These are phyloP conservation scores for Xylaria sp. DNA, from an alignment of 2,329 filamentous ascomycete genomes.

Conservation along the genomic window DNA sequence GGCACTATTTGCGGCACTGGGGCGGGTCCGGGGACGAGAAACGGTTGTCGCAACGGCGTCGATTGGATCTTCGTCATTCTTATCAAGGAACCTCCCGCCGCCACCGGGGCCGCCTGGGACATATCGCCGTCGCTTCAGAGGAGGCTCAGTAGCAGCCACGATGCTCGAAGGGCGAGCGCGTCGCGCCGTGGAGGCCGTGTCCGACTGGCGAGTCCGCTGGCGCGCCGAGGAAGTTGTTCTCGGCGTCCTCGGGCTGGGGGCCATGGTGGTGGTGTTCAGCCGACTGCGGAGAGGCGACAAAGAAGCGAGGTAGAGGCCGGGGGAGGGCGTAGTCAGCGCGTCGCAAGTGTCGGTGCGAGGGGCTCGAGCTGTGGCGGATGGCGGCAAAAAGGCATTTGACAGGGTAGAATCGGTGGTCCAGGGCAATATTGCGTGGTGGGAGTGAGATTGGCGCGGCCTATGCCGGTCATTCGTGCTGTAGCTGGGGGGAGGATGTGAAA, in stretches of 20 bases:
- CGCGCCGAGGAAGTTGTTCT: slow-evolving; percentile 43
- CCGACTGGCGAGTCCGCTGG: slow-evolving; percentile 45
- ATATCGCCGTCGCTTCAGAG: slow-evolving; percentile 79
- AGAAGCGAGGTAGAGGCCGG: slow-evolving; percentile 23
- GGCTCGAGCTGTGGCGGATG: slow-evolving; percentile 44
- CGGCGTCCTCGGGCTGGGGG: slow-evolving; percentile 50
- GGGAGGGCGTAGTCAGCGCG: slow-evolving; percentile 49
- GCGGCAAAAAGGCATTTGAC: slow-evolving; percentile 51
- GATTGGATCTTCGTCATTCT: slow-evolving; percentile 70
- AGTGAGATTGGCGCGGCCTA: slow-evolving; percentile 19
- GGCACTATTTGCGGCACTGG: slow-evolving; percentile 62
- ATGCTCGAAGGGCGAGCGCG: slow-evolving; percentile 52
- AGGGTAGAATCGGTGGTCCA: slow-evolving; percentile 21
- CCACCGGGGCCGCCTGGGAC: slow-evolving; percentile 88
- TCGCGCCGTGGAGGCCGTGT: slow-evolving; percentile 43
- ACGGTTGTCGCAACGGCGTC: slow-evolving; percentile 61
- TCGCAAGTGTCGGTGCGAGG: slow-evolving; percentile 50
- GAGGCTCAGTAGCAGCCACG: slow-evolving; percentile 65
- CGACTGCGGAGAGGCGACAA: slow-evolving; percentile 9
- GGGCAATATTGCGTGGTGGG: slow-evolving; percentile 10
- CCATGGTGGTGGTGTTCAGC: slow-evolving; percentile 43
- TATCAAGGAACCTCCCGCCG: slow-evolving; percentile 84
- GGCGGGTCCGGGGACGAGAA: slow-evolving; percentile 63
- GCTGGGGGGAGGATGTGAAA: slow-evolving; percentile 26
- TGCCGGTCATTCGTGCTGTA: slow-evolving; percentile 32